phyloP scores from a whole-genome alignment of 1,284 basidiomycete species.

The Fistulina hepatica region DNA sequence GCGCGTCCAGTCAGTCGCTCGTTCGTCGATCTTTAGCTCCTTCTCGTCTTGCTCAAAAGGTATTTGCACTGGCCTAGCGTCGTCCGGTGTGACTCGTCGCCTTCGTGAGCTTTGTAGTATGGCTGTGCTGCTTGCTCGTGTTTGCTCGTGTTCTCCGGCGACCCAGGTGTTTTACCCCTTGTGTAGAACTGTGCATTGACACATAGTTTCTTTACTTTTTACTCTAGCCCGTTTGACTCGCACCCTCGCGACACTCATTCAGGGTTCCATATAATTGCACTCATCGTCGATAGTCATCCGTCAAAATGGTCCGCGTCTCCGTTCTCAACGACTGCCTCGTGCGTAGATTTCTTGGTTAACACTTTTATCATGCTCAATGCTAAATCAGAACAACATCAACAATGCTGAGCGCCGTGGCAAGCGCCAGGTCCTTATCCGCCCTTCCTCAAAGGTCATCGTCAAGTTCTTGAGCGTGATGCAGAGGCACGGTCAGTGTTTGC shows the following conservation, averaged over 20 bases:
- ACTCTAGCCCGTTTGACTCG: constrained; percentile 60
- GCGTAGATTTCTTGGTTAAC: constrained; percentile 18
- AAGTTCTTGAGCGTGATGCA: constrained; percentile 97
- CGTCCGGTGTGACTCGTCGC: too few relatives aligned
- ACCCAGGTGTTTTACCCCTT: too few relatives aligned
- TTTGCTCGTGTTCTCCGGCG: too few relatives aligned
- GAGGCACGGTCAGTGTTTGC: constrained; percentile 72
- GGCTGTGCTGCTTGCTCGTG: too few relatives aligned
- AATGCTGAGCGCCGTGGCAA: constrained; percentile 98
- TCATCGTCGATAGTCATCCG: constrained; percentile 16
- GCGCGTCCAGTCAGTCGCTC: too few relatives aligned
- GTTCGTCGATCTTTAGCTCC: constrained; percentile 1
- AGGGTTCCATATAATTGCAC: constrained; percentile 31
- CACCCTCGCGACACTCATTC: constrained; percentile 76
- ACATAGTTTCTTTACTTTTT: constrained; percentile 2
- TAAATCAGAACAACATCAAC: constrained; percentile 81
- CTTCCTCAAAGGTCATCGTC: constrained; percentile 92
- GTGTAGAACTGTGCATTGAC: constrained; percentile 10
- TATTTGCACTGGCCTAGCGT: neutral
- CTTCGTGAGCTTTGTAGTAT: too few relatives aligned
- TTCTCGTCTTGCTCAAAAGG: constrained; percentile 1
- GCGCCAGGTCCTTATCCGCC: constrained; percentile 92
- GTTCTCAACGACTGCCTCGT: constrained; percentile 80
- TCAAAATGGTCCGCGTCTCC: constrained; percentile 76
- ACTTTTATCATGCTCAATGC: neutral